Base-by-base conservation (phyloP, 768 basidiomycete genomes). In the Glaciozyma martinii region DNA sequence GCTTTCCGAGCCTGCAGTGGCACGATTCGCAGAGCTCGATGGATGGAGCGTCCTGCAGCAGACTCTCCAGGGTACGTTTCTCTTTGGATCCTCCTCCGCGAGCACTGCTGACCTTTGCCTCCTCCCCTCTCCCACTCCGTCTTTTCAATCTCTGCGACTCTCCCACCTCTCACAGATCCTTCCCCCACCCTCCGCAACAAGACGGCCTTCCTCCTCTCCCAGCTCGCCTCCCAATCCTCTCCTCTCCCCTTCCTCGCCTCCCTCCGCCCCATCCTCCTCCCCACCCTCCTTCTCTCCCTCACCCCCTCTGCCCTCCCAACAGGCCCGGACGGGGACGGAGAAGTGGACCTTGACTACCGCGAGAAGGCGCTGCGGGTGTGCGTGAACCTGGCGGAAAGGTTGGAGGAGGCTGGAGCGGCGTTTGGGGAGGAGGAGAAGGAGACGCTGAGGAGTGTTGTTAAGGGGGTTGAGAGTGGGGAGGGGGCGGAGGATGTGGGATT, bases 91-190 rank as follows among this genome's bases (percentile, higher is more conserved):
- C 8, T 4, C 18, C 37, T 40, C 5, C 37, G 15, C n/a, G 12
- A 40, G 5, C 37, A 40, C 37, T 10, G 37, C 37, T 40, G 37
- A 40, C 37, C 37, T 13, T 27, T 29, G 13, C 37, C 8, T 27
- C n/a, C 33, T 56, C 37, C 21, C 1, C 55, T n/a, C 9, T 13
- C 37, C 33, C n/a, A 13, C 23, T 27, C 8, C 18, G 30, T 30
- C 4, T 10, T 21, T 2, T 13, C 3, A 3, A 33, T 60, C 1
- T 33, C 53, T 16, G n/a, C 21, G 7, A 15, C 59, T 49, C 90
- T 92, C 76, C 84, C 88, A 6, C 83, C 86, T 67, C 85, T 89
- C 40, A 75, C 77, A 89, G 91, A 94, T 76, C 85, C 89, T 8
- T 84, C 87, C 67, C 85, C 89, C 32, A 76, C 77, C 44, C 83